Base-by-base conservation (phyloP, 2,329 filamentous ascomycete species). In the Tolypocladium inflatum region DNA sequence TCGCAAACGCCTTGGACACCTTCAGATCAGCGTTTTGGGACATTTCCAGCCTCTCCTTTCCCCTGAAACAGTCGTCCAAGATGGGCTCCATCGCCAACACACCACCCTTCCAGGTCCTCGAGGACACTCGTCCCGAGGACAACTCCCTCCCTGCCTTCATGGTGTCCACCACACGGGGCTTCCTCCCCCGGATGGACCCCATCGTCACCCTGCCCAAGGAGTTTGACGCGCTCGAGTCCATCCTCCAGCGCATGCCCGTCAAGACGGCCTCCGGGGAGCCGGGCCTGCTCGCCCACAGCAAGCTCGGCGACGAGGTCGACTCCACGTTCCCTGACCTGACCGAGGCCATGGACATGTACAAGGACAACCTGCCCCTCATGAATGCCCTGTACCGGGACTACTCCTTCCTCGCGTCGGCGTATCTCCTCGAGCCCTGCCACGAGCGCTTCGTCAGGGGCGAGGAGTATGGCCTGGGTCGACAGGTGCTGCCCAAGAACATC, bases 331-430 rank as follows among this genome's bases (percentile, higher is more conserved):
- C 90, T 19, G 89, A 96, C 71, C 78, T 96, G 54, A 89, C 88
- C 1, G 79, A 79, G 6, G 80, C 83, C 63, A 81, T 96, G 58
- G 87, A 94, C 67, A 84, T 84, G 72, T 87, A 89, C 64, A 79
- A 82, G 65, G 77, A 86, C 61, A 87, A 96, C 73, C 80, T 93
- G 43, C 87, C 88, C 19, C 76, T 90, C 59, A 85, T 95, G 78
- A 94, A 92, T 66, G 91, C 91, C 39, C 76, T 95, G 54, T 96
- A 96, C 72, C 82, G 92, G 23, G 92, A 97, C 76, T 97, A 96
- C 72, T 89, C 89, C 17, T 97, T 96, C 78, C 76, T 96, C 37
- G 89, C 91, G 6, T 95, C 90, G 30, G 89, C 91, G 0, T 96
- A 96, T 70, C 79, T 97, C 37, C 84, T 97, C 37, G 92, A 97